phyloP scores from a whole-genome alignment of 2,329 filamentous ascomycete genomes.

The Endothia cerciana region DNA sequence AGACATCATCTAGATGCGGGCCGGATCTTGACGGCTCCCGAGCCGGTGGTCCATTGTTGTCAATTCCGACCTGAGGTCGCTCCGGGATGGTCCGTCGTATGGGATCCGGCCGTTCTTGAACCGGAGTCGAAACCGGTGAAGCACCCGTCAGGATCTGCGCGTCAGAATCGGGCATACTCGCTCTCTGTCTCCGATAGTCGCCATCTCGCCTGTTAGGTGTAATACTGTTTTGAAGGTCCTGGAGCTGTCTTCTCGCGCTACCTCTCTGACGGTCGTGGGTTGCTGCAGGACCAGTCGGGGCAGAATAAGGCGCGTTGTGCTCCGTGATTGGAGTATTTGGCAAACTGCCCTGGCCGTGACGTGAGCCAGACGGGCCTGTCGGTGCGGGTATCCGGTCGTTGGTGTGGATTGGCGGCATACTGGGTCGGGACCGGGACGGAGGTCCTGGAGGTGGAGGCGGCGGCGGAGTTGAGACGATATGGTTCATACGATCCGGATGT shows the following conservation, averaged over 20 bases:
- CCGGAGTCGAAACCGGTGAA: conserved; percentile 53
- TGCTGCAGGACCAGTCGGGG: conserved; percentile 40
- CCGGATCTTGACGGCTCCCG: conserved; percentile 37
- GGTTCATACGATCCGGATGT: conserved; percentile 56
- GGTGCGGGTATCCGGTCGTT: conserved; percentile 34
- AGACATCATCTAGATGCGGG: conserved; percentile 43
- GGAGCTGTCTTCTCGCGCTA: conserved; percentile 56
- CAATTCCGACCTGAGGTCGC: conserved; percentile 30
- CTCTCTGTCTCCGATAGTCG: conserved; percentile 33
- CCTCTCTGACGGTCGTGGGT: conserved; percentile 42
- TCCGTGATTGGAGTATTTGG: conserved; percentile 37
- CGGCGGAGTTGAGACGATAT: conserved; percentile 43
- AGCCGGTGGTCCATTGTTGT: conserved; percentile 34
- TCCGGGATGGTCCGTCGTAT: conserved; percentile 42
- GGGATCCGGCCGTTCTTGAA: conserved; percentile 53
- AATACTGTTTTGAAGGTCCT: conserved; percentile 51
- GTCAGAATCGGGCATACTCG: conserved; percentile 56
- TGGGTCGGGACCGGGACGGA: conserved; percentile 29
- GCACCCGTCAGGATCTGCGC: conserved; percentile 60
- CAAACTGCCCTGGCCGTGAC: conserved; percentile 34
- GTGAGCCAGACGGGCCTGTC: conserved; percentile 35
- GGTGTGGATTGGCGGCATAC: conserved; percentile 35
- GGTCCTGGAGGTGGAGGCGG: conserved; percentile 37
- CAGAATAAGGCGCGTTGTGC: conserved; percentile 30
- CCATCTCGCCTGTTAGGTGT: conserved; percentile 39